Evolutionary conservation across 768 basidiomycete genomes (phyloP), one percentile per base, ranked within the genome.

Genomic region (Phylloporus sp.): DNA sequence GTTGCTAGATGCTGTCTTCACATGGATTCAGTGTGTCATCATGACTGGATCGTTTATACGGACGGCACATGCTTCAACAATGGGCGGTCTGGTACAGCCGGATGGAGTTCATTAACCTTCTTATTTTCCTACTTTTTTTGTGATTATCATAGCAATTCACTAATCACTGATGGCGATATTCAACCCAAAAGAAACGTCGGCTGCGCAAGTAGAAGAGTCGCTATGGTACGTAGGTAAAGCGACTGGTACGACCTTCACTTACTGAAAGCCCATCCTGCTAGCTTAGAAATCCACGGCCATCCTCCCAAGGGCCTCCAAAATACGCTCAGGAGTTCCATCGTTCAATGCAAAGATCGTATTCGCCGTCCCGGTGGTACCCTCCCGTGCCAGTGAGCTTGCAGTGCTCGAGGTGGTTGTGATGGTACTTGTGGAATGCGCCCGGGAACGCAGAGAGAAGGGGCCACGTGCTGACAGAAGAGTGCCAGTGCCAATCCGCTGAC

Each of bases 271-370:
- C 9, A 27, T 26, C 41, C 56, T 40, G 50, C n/a, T 20, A n/a
- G 53, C n/a, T n/a, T n/a, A n/a, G n/a, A n/a, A 41, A 52, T 58
- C 54, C 27, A 67, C 54, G 9, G 28, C 63, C 63, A 66, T 66
- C 45, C 59, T 65, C 26, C 38, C 65, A 34, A 67, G 47, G 4
- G 56, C 61, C 50, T 60, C 54, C 58, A 39, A 57, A 31, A 67
- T 52, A 10, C 18, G 32, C 24, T 58, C 51, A 8, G 56, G 18
- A 24, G 45, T 16, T 13, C 52, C 52, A 13, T 60, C 44, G n/a
- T 15, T 39, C 12, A n/a, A 26, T 11, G 15, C 27, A 11, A 45
- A 5, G 9, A 34, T 40, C 35, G 16, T 38, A 16, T 23, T 42
- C 31, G 18, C n/a, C 8, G 27, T 34, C 1, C 35, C 27, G 36